Evolutionary conservation across 139 green algal species (phyloP).

Genomic region (Chlamydomonas schloesseri): DNA sequence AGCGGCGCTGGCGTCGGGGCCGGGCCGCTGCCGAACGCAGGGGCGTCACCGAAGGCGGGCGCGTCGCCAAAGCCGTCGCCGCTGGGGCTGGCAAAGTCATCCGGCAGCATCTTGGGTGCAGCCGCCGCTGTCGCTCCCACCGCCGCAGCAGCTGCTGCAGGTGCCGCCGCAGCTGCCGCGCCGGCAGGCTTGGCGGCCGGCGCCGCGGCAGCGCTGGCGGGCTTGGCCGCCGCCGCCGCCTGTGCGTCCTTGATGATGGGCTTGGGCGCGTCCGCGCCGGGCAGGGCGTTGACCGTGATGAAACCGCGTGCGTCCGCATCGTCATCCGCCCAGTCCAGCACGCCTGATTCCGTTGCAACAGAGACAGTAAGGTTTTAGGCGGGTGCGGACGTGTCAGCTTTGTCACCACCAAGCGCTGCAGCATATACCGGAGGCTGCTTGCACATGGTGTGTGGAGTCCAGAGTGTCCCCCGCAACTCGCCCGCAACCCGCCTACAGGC

Average conservation of each 20-base stretch:
- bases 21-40: neutral
- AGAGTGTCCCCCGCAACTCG: no score
- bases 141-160: neutral
- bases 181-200: neutral
- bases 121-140: neutral
- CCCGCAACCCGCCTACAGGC: no score
- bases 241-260: constrained; percentile 15
- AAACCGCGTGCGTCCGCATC: constrained; percentile 44
- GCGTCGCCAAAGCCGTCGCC: constrained; percentile 9
- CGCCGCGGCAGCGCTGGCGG: neutral
- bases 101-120: neutral
- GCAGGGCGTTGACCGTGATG: constrained; percentile 61
- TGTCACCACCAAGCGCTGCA: no score
- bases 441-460: no score
- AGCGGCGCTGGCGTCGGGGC: no score
- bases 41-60: neutral
- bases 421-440: no score
- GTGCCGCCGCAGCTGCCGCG: neutral
- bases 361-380: no score
- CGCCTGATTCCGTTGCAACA: no score
- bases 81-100: neutral
- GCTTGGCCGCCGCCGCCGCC: neutral
- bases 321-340: constrained; percentile 57
- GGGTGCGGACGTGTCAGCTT: no score
- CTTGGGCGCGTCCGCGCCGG: constrained; percentile 33